Base-by-base conservation (phyloP, 192 early-diverging fungal genomes). In the Coemansia reversa region DNA sequence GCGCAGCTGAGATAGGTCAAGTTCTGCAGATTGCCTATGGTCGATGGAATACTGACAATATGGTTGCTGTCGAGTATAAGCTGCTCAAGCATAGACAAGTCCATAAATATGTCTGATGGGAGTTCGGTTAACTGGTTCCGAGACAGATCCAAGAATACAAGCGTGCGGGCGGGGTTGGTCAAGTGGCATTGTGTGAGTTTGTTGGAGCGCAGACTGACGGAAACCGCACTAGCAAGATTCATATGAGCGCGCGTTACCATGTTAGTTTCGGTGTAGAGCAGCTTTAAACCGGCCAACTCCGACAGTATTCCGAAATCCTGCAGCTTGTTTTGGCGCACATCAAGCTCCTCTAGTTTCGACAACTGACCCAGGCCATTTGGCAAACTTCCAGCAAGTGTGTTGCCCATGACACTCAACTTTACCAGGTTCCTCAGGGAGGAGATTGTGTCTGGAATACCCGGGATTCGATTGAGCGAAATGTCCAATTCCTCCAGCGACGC, bases 391-490 rank as follows among this genome's bases (percentile, higher is more conserved):
- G 83, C 81, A 47, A 94, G 81, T 53, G 84, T 69, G 63, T 96
- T 96, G n/a, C 87, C 91, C 77, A 90, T 86, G 6, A 92, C 72
- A 24, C 83, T 75, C 12, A 96, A 75, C 23, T 74, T 70, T 25
- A 74, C 63, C 24, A 96, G 68, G 8, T 86, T 72, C 6, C 54
- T 55, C 14, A 95, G 73, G 7, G 87, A 73, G 19, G 90, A 86
- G 39, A 94, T 91, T 25, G 80, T 81, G 18, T 91, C 82, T 22
- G 92, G 90, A 18, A 96, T 77, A 9, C 58, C 69, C 4, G 85
- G 75, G n/a, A 96, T 91, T 47, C 91, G 87, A 67, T 94, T 94
- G 53, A 93, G 91, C 54, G 86, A 90, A 28, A 95, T 66, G 66
- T 96, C 92, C 23, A 96, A 80, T 29, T 90, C 83, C 14, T 76